Evolutionary conservation across 192 early-diverging fungal species (phyloP), one percentile per base, ranked within the genome.

Genomic region (Coemansia sp.): DNA sequence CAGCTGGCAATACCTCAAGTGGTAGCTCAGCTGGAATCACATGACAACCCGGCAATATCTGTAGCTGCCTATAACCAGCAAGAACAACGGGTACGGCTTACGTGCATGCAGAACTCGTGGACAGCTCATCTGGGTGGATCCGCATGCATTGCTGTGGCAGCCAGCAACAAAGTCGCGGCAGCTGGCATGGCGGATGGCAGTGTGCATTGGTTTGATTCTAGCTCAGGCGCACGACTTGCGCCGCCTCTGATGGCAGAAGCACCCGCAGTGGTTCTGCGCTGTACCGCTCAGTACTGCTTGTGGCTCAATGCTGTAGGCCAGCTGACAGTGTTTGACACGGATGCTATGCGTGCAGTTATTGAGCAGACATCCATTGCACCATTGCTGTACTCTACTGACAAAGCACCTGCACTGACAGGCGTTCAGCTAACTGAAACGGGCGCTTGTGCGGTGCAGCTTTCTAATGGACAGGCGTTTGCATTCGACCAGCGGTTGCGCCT

Each of bases 341-440:
- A 20, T 1, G 37, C 36, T 7, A 6, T 60, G 0, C 13, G 0
- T 5, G 55, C 71, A 1, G 15, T 41, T 0, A 43, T 64, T 6
- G 61, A 57, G 11, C 59, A 45, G 6, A 54, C 64, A 26, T 68
- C 65, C 1, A 43, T 75, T 37, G 72, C 72, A 14, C 72, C 72
- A 5, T 39, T 75, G 15, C 53, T 75, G 12, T 68, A 75, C 57
- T 58, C 64, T 0, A 55, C 12, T 53, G 55, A 58, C 59, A 5
- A 5, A 13, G 23, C 21, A 9, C 47, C 57, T 14, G 61, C 64
- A 9, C 41, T 74, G 56, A 60, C 65, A 5, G 36, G 50, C 0
- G 71, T 63, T 5, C 55, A 63, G 6, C 11, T 74, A 4, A 37
- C 45, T 2, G 35, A 31, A 0, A 38, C 43, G 0, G 71, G 71